Base-by-base conservation (phyloP, 2,329 filamentous ascomycete species). In the Colletotrichum endophyticum region DNA sequence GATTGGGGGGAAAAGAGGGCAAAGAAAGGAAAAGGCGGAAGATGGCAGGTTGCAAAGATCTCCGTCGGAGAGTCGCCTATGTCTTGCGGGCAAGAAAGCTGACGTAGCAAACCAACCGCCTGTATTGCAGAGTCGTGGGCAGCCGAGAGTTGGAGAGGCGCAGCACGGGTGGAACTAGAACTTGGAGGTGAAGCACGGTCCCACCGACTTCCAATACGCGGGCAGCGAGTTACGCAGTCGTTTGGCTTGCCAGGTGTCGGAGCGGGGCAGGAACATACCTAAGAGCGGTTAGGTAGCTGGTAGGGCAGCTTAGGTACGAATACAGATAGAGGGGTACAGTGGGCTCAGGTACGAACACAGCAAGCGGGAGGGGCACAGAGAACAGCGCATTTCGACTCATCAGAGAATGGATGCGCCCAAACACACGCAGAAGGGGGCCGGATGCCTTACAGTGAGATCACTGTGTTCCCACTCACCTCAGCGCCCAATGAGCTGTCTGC, bases 161-260 rank as follows among this genome's bases (percentile, higher is more conserved):
- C 74, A 76, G 74, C 74, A 74, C 64, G 36, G 74, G 74, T 76
- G 74, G 74, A 76, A 76, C 74, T 74, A 73, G 70, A 64, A 76
- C 70, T 74, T 73, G 70, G 74, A 76, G 74, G 74, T 76, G 74
- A 76, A 76, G 74, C 74, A 76, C 74, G 74, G 74, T 76, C 74
- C 74, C 66, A 63, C 70, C 44, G 63, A 32, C 53, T 76, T 25
- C 39, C 70, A 66, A 74, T 76, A 76, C 74, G 70, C 70, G 66
- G 74, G 61, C 57, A 27, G 34, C 66, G 64, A 56, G 66, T 76
- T 76, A 69, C 70, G 74, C 74, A 74, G 70, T 61, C 73, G 57
- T 72, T 66, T 70, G 25, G 62, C 25, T 57, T 44, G 73, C 70
- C 70, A 76, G 68, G 70, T 66, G 74, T 74, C 66, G 74, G 64